These are phyloP conservation scores for Populus ilicifolia DNA, from an alignment of 345 rosid species.

Conservation along the genomic window DNA sequence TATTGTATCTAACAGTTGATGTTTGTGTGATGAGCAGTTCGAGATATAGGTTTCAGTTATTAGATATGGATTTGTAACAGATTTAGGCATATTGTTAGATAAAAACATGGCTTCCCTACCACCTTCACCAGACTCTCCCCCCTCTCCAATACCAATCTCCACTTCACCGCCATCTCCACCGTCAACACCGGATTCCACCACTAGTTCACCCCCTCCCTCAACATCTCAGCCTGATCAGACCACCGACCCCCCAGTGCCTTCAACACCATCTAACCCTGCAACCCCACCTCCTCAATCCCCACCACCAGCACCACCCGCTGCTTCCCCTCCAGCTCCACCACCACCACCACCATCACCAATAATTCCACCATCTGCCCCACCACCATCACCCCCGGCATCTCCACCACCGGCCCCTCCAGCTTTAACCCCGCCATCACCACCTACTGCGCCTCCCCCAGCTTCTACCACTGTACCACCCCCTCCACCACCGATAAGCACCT, in stretches of 20 bases:
- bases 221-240: conserved; percentile 36
- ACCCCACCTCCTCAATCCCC: conserved; percentile 42
- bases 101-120: conserved; percentile 46
- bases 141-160: conserved; percentile 22
- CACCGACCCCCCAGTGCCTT: conserved; percentile 33
- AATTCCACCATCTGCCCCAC: conserved; percentile 37
- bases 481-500: conserved; percentile 40
- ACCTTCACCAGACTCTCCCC: conserved; percentile 41
- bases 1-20: background rate
- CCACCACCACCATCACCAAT: conserved; percentile 32
- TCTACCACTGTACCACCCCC: conserved; percentile 29
- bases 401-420: conserved; percentile 40
- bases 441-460: conserved; percentile 24
- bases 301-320: conserved; percentile 41
- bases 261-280: conserved; percentile 30
- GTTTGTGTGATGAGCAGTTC: background rate
- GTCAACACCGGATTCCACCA: background rate
- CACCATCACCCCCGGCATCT: conserved; percentile 36
- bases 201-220: conserved; percentile 15
- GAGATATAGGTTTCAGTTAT: conserved; percentile 1
- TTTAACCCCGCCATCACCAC: conserved; percentile 42
- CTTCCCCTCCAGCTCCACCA: conserved; percentile 26
- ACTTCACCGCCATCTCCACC: conserved; percentile 44
- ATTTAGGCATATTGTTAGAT: conserved; percentile 6
- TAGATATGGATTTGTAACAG: conserved; percentile 25